These are phyloP conservation scores for Penicillium sp. DNA, from an alignment of 2,329 filamentous ascomycete species.

Conservation along the genomic window DNA sequence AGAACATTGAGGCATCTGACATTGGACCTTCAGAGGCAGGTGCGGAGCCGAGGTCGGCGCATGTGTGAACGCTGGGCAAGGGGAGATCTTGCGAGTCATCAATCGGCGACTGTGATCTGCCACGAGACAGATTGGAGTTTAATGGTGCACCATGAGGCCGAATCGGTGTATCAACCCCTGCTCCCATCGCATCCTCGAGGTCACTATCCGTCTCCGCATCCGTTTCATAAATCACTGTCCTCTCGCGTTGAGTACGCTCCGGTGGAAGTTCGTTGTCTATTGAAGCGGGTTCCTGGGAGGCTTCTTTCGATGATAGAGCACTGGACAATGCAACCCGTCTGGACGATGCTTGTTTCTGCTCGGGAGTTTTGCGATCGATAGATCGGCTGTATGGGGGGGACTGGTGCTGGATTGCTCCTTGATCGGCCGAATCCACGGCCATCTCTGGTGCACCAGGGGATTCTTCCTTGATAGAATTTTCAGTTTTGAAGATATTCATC, in stretches of 20 bases:
- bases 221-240: slow-evolving; percentile 45
- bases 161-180: slow-evolving; percentile 13
- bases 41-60: slow-evolving; percentile 26
- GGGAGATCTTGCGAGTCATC: slow-evolving; percentile 38
- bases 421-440: slow-evolving; percentile 8
- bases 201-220: slow-evolving; percentile 44
- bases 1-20: slow-evolving; percentile 41
- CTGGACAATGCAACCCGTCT: background rate
- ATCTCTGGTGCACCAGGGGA: background rate
- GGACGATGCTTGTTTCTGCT: background rate
- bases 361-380: background rate
- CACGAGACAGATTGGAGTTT: slow-evolving; percentile 3
- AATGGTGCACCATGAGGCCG: background rate
- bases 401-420: background rate
- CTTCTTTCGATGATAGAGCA: background rate
- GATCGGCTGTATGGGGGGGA: slow-evolving; percentile 1
- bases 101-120: slow-evolving; percentile 13
- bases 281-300: background rate
- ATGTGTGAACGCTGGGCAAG: slow-evolving; percentile 24
- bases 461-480: slow-evolving; percentile 26
- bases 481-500: background rate
- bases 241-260: slow-evolving; percentile 19
- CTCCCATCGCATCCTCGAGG: slow-evolving; percentile 23
- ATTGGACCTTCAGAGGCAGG: slow-evolving; percentile 30
- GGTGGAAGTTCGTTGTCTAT: background rate